A percentile compares a stretch with the other conserved stretches of the same genome.
phyloP scores from a whole-genome alignment of 208 protist genomes.

The Sergeia podlipaevii region DNA sequence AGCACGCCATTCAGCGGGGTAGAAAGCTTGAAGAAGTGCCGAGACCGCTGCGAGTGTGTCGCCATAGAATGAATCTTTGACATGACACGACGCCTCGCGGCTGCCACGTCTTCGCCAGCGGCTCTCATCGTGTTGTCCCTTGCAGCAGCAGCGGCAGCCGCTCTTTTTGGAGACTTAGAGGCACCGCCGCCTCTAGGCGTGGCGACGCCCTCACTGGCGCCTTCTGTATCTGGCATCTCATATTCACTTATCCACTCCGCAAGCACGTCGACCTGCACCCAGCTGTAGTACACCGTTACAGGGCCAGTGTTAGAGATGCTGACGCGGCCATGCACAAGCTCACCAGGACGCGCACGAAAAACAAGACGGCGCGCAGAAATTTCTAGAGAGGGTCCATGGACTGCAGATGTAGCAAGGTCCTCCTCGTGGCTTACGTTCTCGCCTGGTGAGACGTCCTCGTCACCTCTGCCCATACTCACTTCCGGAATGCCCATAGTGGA shows the following conservation, averaged over 20 bases:
- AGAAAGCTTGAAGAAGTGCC: constrained; percentile 59
- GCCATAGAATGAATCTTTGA: constrained; percentile 56
- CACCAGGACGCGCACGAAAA: constrained; percentile 41
- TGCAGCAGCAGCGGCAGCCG: not conserved
- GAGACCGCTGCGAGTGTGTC: constrained; percentile 16
- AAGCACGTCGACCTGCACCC: constrained; percentile 36
- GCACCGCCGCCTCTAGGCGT: too few species aligned
- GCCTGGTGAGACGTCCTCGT: not conserved
- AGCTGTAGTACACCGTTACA: constrained; percentile 84
- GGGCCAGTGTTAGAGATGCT: constrained; percentile 54
- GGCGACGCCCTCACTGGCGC: too few species aligned
- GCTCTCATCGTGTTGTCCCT: not conserved
- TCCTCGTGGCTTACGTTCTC: not conserved
- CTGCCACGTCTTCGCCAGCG: not conserved
- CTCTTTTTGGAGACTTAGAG: not conserved
- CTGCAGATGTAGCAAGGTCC: not conserved
- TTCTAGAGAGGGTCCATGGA: constrained; percentile 28
- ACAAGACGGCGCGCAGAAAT: constrained; percentile 57
- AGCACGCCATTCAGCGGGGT: constrained; percentile 68
- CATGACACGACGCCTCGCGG: not conserved
- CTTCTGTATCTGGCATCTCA: too few species aligned
- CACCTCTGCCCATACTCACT: not conserved
- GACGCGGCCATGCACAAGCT: constrained; percentile 53
- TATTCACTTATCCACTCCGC: constrained; percentile 17
- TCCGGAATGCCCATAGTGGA: constrained; percentile 11